Evolutionary conservation across 129 eudicot species (phyloP), one percentile per base, ranked within the genome.

Genomic region (Saussurea involucrata): DNA sequence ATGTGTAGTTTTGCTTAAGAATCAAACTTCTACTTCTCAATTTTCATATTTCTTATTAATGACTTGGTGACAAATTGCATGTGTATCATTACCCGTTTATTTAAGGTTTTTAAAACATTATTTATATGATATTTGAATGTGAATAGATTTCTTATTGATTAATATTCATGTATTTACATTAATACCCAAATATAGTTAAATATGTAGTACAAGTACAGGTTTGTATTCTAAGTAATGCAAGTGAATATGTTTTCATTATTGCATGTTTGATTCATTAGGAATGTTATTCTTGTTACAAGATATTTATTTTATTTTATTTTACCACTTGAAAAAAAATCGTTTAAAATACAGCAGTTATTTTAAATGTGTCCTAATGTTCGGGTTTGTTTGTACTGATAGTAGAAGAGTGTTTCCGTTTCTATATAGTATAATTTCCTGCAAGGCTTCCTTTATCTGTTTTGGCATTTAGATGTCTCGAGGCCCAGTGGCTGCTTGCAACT

Each of bases 401-500:
- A 40, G 17, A 40, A 40, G 15, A 40, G 49, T 40, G 49, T 40
- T 49, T 49, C 22, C 0, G 20, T 49, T 49, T 49, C 22, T 49
- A 49, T 49, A 17, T 15, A 49, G 58, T 49, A 15, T 49, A 49
- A 15, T 49, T 49, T 4, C 17, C 58, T 49, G 58, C 58, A 49
- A 49, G 18, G 60, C 60, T 17, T 49, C 20, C 20, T 49, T 49
- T 17, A 40, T 40, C 15, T 40, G 49, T 17, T 24, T 22, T 36
- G 46, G 20, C 46, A 40, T 13, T 69, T 42, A 69, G 60, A 69
- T 0, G 33, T 42, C 8, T 15, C n/a, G 61, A 69, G 34, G 33
- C 73, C 9, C 53, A 49, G 55, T 71, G 76, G n/a, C 10, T 71
- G 76, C 65, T 71, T 71, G 24, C 33, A 25, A 69, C 22, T 21